Evolutionary conservation across 2,329 filamentous ascomycete species (phyloP).

Genomic region (Calonectria pauciramosa): DNA sequence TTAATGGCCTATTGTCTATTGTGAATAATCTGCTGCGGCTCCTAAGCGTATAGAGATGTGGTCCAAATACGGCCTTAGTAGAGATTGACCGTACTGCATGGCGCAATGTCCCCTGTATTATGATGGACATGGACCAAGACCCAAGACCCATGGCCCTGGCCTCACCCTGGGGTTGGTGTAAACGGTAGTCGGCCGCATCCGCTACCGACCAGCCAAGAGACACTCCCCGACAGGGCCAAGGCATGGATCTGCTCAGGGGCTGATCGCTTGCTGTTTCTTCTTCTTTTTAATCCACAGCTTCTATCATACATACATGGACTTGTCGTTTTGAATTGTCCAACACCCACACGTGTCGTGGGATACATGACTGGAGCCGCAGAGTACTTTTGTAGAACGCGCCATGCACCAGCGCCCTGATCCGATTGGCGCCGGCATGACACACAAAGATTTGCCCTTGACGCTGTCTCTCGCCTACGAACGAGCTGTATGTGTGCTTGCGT

Average conservation of each 20-base stretch:
- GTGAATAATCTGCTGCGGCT: not conserved
- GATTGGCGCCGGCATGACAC: not conserved
- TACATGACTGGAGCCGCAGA: not conserved
- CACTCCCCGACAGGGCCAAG: not conserved
- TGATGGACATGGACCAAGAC: not conserved
- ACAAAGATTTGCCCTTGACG: not conserved
- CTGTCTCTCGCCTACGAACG: not conserved
- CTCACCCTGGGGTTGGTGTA: not conserved
- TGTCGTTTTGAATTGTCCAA: not conserved
- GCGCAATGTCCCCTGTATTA: not conserved
- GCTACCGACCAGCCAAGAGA: not conserved
- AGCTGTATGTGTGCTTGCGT: too few species aligned
- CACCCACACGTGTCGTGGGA: not conserved
- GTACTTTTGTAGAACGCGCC: not conserved
- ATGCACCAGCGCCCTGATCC: not conserved
- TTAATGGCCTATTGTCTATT: not conserved
- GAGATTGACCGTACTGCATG: not conserved
- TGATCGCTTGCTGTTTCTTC: not conserved
- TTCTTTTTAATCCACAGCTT: not conserved
- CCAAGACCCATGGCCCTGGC: not conserved
- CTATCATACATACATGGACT: not conserved
- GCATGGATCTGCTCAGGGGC: not conserved
- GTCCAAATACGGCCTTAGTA: not conserved
- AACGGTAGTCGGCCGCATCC: not conserved
- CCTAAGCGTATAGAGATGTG: not conserved